Base-by-base conservation (phyloP, 257 asterid species). In the Anisodus acutangulus region DNA sequence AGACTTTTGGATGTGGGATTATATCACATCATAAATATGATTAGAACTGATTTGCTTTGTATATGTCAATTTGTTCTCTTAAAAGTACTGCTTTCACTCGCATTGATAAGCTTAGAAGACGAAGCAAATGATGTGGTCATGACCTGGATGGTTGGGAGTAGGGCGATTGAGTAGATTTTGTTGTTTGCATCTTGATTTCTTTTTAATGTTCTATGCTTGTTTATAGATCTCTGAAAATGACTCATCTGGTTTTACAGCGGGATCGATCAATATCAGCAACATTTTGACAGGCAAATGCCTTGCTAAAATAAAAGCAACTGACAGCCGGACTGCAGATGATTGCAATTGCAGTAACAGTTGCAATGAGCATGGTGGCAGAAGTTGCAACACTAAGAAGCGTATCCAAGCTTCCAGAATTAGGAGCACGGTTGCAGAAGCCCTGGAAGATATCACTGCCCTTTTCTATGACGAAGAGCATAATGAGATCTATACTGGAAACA, bases 261-360 rank as follows among this genome's bases (percentile, higher is more conserved):
- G 98, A 9, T 95, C 99, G 0, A 97, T 97, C 88, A 95, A 93
- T 74, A 94, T 97, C 87, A 97, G 99, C 93, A 95, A 95, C 63
- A 97, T 95, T 86, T 89, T 95, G 88, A 97, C 99, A 0, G 99
- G 98, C 64, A 97, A 95, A 91, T 95, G 99, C 90, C 93, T 97
- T 66, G 95, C 98, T 26, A 95, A 97, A 90, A 94, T 97, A 81
- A 97, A 91, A 89, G 98, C 93, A 17, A 91, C 81, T 87, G 90
- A 92, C 64, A 83, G 93, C 79, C 69, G 85, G 67, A 92, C 92
- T 6, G 31, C 70, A 81, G 90, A 88, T 13, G 92, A 92, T 49
- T 92, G 97, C 93, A 86, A 85, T 81, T 92, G 98, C 85, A 86
- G 92, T 22, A 85, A 86, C 31, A 84, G 80, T 83, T 92, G 97